A percentile compares a stretch with the other conserved stretches of the same genome.
These are phyloP conservation scores for Debaryomyces prosopidis DNA, from an alignment of 805 yeast species.

Conservation along the genomic window DNA sequence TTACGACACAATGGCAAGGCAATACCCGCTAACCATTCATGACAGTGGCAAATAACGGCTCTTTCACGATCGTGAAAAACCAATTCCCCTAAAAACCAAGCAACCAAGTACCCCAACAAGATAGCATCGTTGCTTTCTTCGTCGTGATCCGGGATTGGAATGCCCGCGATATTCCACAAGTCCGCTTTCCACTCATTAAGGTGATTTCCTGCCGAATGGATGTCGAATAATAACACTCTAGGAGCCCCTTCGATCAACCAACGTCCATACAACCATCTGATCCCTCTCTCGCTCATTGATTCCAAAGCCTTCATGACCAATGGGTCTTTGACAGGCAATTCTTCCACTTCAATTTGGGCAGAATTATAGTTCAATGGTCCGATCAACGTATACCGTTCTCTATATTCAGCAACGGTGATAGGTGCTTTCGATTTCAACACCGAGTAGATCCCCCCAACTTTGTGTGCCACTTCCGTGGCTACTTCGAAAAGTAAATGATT, in stretches of 20 bases:
- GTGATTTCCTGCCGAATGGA: constrained; percentile 65
- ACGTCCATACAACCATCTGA: constrained; percentile 82
- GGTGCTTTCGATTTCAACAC: constrained; percentile 97
- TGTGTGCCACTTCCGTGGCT: constrained; percentile 96
- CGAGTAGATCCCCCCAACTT: constrained; percentile 97
- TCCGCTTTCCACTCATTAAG: constrained; percentile 94
- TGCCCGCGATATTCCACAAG: constrained; percentile 86
- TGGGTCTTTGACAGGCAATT: constrained; percentile 57
- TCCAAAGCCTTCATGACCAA: constrained; percentile 63
- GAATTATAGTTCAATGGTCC: constrained; percentile 81
- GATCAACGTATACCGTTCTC: constrained; percentile 78
- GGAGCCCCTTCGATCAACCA: constrained; percentile 99
- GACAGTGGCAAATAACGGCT: constrained; percentile 92
- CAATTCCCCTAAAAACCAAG: constrained; percentile 96
- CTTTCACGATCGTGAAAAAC: constrained; percentile 80
- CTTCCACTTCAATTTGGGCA: constrained; percentile 82
- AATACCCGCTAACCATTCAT: constrained; percentile 98
- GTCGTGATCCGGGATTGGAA: constrained; percentile 91
- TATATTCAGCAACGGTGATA: constrained; percentile 90
- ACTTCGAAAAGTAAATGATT: constrained; percentile 88
- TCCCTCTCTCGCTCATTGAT: constrained; percentile 80
- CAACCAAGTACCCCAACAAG: constrained; percentile 86
- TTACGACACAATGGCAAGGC: constrained; percentile 91
- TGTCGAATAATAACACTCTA: constrained; percentile 83
- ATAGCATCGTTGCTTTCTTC: constrained; percentile 90